phyloP scores from a whole-genome alignment of 108 stramenopile species.

The Nitzschia sp. region DNA sequence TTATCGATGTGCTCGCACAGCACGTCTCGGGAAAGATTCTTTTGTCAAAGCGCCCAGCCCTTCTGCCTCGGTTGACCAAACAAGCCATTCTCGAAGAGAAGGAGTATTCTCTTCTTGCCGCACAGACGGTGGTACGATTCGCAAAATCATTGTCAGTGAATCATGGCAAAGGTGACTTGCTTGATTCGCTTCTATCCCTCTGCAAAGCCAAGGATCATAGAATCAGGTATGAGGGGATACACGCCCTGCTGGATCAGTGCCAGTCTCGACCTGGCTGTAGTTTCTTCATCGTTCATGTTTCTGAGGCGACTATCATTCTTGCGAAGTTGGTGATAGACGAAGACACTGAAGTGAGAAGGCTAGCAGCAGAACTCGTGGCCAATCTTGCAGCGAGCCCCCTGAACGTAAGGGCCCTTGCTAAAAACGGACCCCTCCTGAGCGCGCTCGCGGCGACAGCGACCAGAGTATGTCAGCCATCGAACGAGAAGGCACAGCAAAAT shows the following conservation, averaged over 20 bases:
- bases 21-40: not conserved
- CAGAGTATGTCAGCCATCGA: not conserved
- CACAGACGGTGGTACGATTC: not conserved
- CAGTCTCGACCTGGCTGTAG: not conserved
- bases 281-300: slow-evolving; percentile 15
- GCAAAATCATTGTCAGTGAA: not conserved
- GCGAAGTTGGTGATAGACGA: not conserved
- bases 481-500: not conserved
- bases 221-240: not conserved
- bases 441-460: not conserved
- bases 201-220: slow-evolving; percentile 1
- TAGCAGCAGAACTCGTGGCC: not conserved
- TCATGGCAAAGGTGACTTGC: not conserved
- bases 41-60: not conserved
- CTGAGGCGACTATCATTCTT: slow-evolving; percentile 2
- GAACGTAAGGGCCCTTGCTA: not conserved
- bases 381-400: slow-evolving; percentile 6
- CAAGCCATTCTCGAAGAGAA: not conserved
- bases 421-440: not conserved
- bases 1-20: not conserved
- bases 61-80: not conserved
- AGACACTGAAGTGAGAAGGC: not conserved
- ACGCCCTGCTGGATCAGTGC: not conserved
- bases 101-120: not conserved
- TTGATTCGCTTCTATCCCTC: slow-evolving; percentile 3